Percentiles rank a stretch among this genome's conserved stretches.
These are phyloP conservation scores for Moringa oleifera DNA, from an alignment of 345 rosid genomes.

Conservation along the genomic window DNA sequence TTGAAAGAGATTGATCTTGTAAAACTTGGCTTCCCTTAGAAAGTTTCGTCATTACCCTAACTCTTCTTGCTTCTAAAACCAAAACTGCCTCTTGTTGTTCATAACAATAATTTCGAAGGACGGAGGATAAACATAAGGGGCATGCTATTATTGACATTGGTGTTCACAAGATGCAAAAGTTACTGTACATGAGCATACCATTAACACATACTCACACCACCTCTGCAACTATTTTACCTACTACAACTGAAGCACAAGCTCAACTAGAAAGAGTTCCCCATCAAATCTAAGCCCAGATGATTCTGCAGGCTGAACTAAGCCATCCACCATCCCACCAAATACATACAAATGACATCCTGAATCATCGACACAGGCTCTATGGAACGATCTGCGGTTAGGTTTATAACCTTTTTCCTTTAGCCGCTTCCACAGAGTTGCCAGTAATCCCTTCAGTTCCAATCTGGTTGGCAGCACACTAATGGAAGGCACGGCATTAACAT, in stretches of 20 bases:
- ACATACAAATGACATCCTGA: slow-evolving; percentile 63
- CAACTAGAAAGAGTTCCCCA: slow-evolving; percentile 72
- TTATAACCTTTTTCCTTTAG: slow-evolving; percentile 45
- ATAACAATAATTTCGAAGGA: too few relatives aligned
- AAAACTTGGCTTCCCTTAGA: too few relatives aligned
- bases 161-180: too few relatives aligned
- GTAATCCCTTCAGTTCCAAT: slow-evolving; percentile 25
- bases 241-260: slow-evolving; percentile 46
- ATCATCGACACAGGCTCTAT: slow-evolving; percentile 65
- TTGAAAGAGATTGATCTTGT: too few relatives aligned
- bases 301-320: slow-evolving; percentile 46
- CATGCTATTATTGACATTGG: too few relatives aligned
- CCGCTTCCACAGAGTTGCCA: slow-evolving; percentile 54
- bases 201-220: too few relatives aligned
- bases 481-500: slow-evolving; percentile 44
- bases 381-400: slow-evolving; percentile 70
- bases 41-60: too few relatives aligned
- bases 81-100: too few relatives aligned
- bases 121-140: too few relatives aligned
- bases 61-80: too few relatives aligned
- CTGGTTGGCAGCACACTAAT: slow-evolving; percentile 30
- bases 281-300: slow-evolving; percentile 58
- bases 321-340: slow-evolving; percentile 93
- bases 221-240: too few relatives aligned
- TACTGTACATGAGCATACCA: too few relatives aligned